Conservation (phyloP, 208 protist species). For the Trypanosoma platydactyli region DNA sequence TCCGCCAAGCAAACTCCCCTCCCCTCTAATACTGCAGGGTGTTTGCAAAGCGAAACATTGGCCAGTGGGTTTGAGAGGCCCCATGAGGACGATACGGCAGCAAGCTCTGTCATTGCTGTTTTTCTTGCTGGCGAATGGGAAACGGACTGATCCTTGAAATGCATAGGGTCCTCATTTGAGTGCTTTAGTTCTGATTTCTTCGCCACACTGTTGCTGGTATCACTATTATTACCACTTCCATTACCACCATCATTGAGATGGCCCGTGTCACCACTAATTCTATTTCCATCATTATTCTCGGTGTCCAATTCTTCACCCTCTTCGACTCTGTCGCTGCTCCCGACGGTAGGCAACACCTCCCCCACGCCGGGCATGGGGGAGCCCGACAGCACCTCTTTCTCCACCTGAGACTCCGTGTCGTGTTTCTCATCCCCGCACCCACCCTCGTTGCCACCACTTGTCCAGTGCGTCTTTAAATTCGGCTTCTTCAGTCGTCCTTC, state of each 20-base stretch:
- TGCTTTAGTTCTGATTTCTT: not conserved
- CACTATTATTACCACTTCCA: not conserved
- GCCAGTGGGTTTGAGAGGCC: slow-evolving; percentile 31
- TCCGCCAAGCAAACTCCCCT: slow-evolving; percentile 13
- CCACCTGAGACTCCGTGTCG: not conserved
- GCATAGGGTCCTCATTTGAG: not conserved
- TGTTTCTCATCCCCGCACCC: not conserved
- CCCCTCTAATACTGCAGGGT: slow-evolving; percentile 51
- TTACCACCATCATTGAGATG: no score
- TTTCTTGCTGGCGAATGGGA: not conserved
- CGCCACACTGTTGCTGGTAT: not conserved
- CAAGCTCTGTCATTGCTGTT: not conserved
- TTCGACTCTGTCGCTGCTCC: not conserved
- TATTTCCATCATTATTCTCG: not conserved
- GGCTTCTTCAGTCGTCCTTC: slow-evolving; percentile 33
- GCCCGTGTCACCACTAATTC: no score
- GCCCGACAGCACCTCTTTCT: slow-evolving; percentile 12
- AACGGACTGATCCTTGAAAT: not conserved
- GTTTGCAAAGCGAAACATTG: slow-evolving; percentile 74
- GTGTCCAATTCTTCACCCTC: not conserved
- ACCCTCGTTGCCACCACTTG: not conserved
- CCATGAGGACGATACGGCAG: not conserved
- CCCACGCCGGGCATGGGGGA: slow-evolving; percentile 11
- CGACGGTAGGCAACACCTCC: not conserved
- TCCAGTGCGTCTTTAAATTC: not conserved